Base-by-base conservation (phyloP, 345 rosid species). In the Bruguiera gymnorhiza region DNA sequence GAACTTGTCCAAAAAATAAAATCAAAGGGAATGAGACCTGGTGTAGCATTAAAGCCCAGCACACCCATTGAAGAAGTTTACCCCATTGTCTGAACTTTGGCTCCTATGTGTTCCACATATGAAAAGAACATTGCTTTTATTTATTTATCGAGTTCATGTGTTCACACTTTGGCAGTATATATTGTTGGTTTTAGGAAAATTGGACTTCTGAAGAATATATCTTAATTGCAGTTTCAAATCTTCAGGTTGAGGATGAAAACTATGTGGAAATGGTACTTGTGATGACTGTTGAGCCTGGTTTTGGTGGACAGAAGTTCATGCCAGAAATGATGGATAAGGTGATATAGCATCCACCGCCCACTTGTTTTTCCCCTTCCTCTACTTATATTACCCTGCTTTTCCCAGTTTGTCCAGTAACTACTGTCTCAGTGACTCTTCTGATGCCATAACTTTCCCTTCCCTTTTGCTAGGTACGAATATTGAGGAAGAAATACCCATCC, bases 241-340 rank as follows among this genome's bases (percentile, higher is more conserved):
- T 65, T 29, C 76, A 94, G 98, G 82, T 91, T n/a, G 90, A 91
- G 68, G 81, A 84, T 63, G 76, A 79, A 83, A 76, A 79, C 79
- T 91, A 91, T 0, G 97, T 95, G 46, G 97, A 92, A 73, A 82
- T 92, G 93, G 99, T 94, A 74, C 99, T 92, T 67, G 93, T 93
- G 68, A 91, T 93, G 97, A 91, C 97, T 5, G 94, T 91, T 23
- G 96, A 91, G 72, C 96, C 92, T 76, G 97, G 94, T 64, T 91
- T 91, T 76, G 97, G 97, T 10, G 98, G 97, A 55, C 96, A 91
- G 72, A 89, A 89, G 80, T 94, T 94, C 83, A 94, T 94, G 93
- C 93, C 86, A 24, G 81, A 69, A 37, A 91, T 72, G 83, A 94
- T 94, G 96, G 90, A 89, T 43, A 94, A 89, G 91, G 97, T 93